Base-by-base conservation (phyloP, 1,284 basidiomycete species). In the Termitomyces sp. region DNA sequence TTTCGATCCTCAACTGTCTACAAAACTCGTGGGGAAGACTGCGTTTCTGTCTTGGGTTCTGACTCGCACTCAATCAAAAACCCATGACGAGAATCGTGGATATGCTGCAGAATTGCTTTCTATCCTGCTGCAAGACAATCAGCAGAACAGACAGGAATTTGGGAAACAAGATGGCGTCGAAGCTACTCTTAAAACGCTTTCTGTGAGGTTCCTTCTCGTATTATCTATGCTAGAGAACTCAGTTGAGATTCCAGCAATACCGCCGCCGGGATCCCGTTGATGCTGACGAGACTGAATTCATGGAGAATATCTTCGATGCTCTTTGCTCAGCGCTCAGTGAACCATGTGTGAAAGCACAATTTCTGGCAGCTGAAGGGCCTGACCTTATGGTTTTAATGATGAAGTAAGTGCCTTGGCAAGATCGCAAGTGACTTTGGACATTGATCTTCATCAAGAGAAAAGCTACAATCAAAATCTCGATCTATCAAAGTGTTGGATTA, bases 371-470 rank as follows among this genome's bases (percentile, higher is more conserved):
- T 9, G 97, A 99, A 69, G 97, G 97, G 1, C 84, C 94, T 10
- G 97, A 99, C 64, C 79, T 99, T 24, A 98, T 99, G 94, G 82
- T 97, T 19, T 76, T 98, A 57, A 89, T 98, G 77, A 91, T 98
- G 85, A 94, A 90, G 91, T 94, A 62, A 45, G 84, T 71, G 30
- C 28, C 26, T 62, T 21, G 34, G 24, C 13, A 51, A 48, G 30
- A 41, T 30, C 31, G 38, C 21, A 50, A 26, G 38, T 9, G 55
- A 62, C 36, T 56, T 50, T 21, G 44, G 54, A 28, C 49, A 30
- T 46, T 58, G 41, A 61, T 54, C 26, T 52, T 51, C 47, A 21
- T 52, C 28, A 34, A 95, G 92, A 69, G 90, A 92, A 61, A 97
- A 94, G 68, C 81, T 81, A 61, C 80, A 90, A 55, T 83, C 92